Percentiles rank a stretch among this genome's conserved stretches.
Evolutionary conservation across 768 basidiomycete genomes (phyloP).

Genomic region (Neoboletus magnificus): DNA sequence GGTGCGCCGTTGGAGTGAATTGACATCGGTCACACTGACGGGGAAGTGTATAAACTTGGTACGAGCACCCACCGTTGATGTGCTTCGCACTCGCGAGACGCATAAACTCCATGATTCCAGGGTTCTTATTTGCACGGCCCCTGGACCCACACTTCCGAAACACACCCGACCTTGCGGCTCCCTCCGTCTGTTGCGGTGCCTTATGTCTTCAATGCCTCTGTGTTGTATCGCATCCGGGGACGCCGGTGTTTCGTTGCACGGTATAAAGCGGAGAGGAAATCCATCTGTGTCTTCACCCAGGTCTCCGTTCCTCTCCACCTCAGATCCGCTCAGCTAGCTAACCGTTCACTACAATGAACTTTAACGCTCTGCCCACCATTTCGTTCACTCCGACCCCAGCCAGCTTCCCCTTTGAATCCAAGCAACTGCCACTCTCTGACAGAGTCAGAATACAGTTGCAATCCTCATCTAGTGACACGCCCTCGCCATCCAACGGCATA

Average conservation of each 20-base stretch:
- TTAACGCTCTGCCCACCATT: slow-evolving; percentile 29
- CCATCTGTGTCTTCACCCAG: neutral
- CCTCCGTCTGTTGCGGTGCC: slow-evolving; percentile 12
- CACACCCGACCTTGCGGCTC: slow-evolving; percentile 7
- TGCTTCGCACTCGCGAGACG: slow-evolving; percentile 15
- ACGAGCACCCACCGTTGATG: slow-evolving; percentile 1
- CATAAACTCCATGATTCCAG: slow-evolving; percentile 12
- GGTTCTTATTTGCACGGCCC: slow-evolving; percentile 18
- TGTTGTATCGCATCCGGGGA: slow-evolving; percentile 1
- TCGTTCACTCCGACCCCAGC: slow-evolving; percentile 32
- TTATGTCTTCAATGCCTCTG: neutral
- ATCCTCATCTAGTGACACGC: slow-evolving; percentile 26
- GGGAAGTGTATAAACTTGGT: slow-evolving; percentile 7
- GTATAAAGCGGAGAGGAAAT: slow-evolving; percentile 21
- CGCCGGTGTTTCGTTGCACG: slow-evolving; percentile 1
- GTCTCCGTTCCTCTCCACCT: neutral
- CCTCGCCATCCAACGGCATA: slow-evolving; percentile 38
- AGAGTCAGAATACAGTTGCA: slow-evolving; percentile 34
- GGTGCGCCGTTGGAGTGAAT: slow-evolving; percentile 1
- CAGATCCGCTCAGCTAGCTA: neutral
- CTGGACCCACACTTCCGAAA: slow-evolving; percentile 17
- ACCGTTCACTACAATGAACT: slow-evolving; percentile 17
- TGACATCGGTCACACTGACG: slow-evolving; percentile 1
- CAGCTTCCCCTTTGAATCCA: slow-evolving; percentile 39
- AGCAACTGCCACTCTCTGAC: slow-evolving; percentile 33